Conservation (phyloP, 2,329 filamentous ascomycete genomes). For the Ploettnerulaceae sp. region DNA sequence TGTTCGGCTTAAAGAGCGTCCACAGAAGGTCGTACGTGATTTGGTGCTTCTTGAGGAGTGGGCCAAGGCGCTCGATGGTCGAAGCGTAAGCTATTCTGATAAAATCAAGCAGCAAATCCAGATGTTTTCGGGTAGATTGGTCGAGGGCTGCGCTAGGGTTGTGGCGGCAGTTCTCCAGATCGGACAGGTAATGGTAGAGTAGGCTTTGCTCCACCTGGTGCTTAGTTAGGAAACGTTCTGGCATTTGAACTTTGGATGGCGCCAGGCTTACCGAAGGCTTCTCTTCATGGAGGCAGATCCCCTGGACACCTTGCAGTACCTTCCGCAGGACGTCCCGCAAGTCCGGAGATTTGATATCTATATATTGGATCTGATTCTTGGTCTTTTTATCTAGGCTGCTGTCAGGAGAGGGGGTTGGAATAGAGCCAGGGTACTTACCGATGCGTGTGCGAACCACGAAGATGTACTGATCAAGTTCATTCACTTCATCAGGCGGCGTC, state of each 20-base stretch:
- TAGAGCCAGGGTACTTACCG: constrained; percentile 10
- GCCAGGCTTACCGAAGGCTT: constrained; percentile 15
- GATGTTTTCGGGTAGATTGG: constrained; percentile 5
- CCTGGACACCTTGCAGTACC: constrained; percentile 32
- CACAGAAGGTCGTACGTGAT: constrained; percentile 37
- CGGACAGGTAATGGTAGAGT: constrained; percentile 15
- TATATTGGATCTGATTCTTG: constrained; percentile 17
- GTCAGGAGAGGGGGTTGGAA: constrained; percentile 1
- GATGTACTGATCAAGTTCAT: constrained; percentile 17
- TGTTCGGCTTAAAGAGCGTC: constrained; percentile 36
- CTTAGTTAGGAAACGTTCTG: constrained; percentile 7
- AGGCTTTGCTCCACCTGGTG: constrained; percentile 16
- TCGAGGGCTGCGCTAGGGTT: constrained; percentile 1
- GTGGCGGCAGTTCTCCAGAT: constrained; percentile 12
- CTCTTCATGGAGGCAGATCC: constrained; percentile 30
- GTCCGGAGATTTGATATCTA: constrained; percentile 34
- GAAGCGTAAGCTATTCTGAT: constrained; percentile 17
- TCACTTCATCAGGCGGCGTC: constrained; percentile 10
- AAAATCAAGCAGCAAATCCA: constrained; percentile 17
- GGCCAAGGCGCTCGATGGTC: constrained; percentile 11
- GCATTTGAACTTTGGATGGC: not conserved
- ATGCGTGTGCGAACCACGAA: constrained; percentile 19
- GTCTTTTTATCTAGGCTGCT: constrained; percentile 11
- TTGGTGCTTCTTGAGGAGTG: constrained; percentile 28
- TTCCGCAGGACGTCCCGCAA: constrained; percentile 32